A percentile compares a stretch with the other conserved stretches of the same genome.
These are phyloP conservation scores for Petunia secreta DNA, from an alignment of 257 asterid species.

Conservation along the genomic window DNA sequence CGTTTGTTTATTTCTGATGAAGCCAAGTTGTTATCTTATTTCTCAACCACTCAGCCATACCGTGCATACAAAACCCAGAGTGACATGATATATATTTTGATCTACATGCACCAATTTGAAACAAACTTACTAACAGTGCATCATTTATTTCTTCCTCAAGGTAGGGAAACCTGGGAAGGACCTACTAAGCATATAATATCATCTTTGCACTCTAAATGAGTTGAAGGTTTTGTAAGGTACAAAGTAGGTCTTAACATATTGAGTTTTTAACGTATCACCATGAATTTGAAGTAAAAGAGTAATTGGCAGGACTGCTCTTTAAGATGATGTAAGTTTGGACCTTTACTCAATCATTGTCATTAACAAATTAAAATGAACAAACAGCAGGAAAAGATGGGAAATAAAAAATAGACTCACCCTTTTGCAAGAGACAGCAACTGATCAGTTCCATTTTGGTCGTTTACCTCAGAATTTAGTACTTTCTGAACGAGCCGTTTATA, in stretches of 20 bases:
- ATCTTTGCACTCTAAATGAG: not conserved
- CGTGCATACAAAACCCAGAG: not conserved
- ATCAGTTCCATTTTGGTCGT: slow-evolving; percentile 63
- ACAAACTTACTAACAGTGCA: not conserved
- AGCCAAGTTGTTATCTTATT: not conserved
- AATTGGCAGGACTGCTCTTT: not conserved
- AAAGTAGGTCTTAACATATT: not conserved
- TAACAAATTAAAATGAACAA: slow-evolving; percentile 10
- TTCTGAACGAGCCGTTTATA: slow-evolving; percentile 89
- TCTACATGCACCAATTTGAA: not conserved
- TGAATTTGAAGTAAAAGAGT: not conserved
- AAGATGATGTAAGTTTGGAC: not conserved
- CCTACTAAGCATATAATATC: not conserved
- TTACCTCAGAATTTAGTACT: slow-evolving; percentile 71
- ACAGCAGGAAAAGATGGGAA: slow-evolving; percentile 20
- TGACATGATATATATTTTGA: not conserved
- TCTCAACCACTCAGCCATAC: slow-evolving; percentile 7
- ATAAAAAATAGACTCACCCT: slow-evolving; percentile 47
- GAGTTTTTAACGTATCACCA: not conserved
- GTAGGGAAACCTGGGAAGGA: not conserved
- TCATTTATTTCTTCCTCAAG: slow-evolving; percentile 1
- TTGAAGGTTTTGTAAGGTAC: not conserved
- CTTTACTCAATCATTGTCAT: not conserved
- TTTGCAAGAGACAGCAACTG: slow-evolving; percentile 81
- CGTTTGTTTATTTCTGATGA: no score